These are phyloP conservation scores for Madurella fahalii DNA, from an alignment of 2,329 filamentous ascomycete genomes.

Conservation along the genomic window DNA sequence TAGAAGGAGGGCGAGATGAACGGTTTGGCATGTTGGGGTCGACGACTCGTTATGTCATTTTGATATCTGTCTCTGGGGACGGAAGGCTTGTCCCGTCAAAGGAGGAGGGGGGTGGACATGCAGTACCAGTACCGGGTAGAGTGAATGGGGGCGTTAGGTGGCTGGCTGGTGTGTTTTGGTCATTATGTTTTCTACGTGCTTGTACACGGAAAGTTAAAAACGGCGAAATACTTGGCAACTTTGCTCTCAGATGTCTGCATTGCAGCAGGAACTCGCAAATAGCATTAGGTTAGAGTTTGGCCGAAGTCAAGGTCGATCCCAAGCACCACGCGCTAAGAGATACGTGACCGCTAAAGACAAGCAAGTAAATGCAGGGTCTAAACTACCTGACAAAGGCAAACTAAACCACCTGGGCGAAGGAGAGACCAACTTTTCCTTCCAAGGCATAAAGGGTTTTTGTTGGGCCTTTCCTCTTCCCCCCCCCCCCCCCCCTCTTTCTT, in stretches of 20 bases:
- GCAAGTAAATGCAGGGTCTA: too few relatives aligned
- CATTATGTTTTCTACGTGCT: too few relatives aligned
- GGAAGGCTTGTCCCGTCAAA: neutral
- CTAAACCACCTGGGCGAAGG: conserved; percentile 10
- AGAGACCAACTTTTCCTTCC: conserved; percentile 4
- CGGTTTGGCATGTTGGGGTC: conserved; percentile 3
- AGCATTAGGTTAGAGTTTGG: too few relatives aligned
- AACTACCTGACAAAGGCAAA: neutral
- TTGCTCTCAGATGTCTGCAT: too few relatives aligned
- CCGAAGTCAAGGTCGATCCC: too few relatives aligned
- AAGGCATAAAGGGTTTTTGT: neutral
- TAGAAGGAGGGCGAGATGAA: neutral
- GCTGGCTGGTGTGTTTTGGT: neutral
- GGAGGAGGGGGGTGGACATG: too few relatives aligned
- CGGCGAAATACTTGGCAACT: too few relatives aligned
- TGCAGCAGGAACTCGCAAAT: too few relatives aligned
- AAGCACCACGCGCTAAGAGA: too few relatives aligned
- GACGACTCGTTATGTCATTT: neutral
- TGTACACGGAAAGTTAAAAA: too few relatives aligned
- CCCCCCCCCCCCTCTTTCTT: neutral
- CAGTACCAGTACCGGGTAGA: too few relatives aligned
- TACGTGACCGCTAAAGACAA: neutral
- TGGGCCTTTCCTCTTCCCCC: too few relatives aligned
- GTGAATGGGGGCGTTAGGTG: neutral
- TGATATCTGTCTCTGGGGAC: neutral